Base-by-base conservation (phyloP, 495 filamentous ascomycete species). In the Hypoxylon fuscum region DNA sequence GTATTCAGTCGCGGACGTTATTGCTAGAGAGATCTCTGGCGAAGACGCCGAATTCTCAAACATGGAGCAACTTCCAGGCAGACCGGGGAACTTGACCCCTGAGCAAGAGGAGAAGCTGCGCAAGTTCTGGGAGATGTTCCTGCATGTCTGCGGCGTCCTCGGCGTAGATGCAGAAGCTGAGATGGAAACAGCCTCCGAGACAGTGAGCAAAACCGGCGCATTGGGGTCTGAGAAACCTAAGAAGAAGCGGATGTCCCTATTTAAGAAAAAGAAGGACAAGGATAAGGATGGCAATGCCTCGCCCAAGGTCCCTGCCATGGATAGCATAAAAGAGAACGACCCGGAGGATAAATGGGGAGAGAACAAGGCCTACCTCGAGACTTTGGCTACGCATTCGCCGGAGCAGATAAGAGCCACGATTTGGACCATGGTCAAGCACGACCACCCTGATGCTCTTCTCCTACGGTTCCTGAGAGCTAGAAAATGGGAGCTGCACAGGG, bases 391-490 rank as follows among this genome's bases (percentile, higher is more conserved):
- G 35, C 82, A 90, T 63, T 77, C 86, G 2, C 92, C 94, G 2
- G 91, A 93, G 63, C 82, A 89, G 45, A 83, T 98, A 60, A 85
- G 95, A 22, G 79, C 81, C 1, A 87, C 92, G 2, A 92, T 97
- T 75, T 98, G 95, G 95, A 84, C 80, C 55, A 97, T 98, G 95
- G 86, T 94, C 29, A 98, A 98, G 78, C 89, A 92, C 64, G 96
- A 98, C 71, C 83, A 97, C 72, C 95, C 95, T 1, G 95, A 98
- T 72, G 88, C 84, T 6, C 80, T 98, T 21, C 79, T 97, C 10
- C 79, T 98, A 49, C 87, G 95, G 22, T 98, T 97, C 76, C 78
- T 98, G 53, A 84, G 95, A 35, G 95, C 95, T 7, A 84, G 95
- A 31, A 98, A 98, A 75, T 98, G 95, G 95, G 90, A 98, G 70